These are phyloP conservation scores for Nepenthes gracilis DNA, from an alignment of 148 eudicot species.

Conservation along the genomic window DNA sequence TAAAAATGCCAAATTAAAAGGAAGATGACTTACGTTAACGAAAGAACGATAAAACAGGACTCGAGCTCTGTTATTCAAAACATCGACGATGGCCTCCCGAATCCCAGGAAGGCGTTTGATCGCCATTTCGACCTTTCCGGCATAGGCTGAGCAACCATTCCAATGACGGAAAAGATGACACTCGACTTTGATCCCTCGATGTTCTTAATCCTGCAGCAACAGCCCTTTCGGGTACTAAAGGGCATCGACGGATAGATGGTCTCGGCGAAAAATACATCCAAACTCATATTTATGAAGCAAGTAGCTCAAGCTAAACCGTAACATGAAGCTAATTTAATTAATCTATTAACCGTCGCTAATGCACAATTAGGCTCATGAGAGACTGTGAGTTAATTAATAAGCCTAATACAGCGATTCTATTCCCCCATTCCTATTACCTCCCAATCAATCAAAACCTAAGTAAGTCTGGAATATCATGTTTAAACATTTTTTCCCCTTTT, in stretches of 20 bases:
- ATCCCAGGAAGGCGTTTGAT: conserved; percentile 72
- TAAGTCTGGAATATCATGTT: too few species aligned
- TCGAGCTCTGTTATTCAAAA: conserved; percentile 53
- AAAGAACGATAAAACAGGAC: conserved; percentile 51
- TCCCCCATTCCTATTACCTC: too few species aligned
- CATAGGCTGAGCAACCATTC: conserved; percentile 88
- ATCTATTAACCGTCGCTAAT: too few species aligned
- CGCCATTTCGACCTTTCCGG: conserved; percentile 73
- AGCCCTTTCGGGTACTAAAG: conserved; percentile 58
- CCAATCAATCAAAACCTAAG: too few species aligned
- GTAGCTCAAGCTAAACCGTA: too few species aligned
- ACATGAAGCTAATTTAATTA: too few species aligned
- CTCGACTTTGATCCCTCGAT: conserved; percentile 31
- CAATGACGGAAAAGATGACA: conserved; percentile 49
- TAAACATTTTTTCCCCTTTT: too few species aligned
- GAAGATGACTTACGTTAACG: conserved; percentile 43
- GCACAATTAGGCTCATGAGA: too few species aligned
- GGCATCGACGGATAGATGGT: conserved; percentile 83
- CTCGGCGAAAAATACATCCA: conserved; percentile 23
- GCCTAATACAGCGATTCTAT: too few species aligned
- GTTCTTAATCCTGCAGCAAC: conserved; percentile 18
- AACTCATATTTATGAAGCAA: too few species aligned
- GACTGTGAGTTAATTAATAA: too few species aligned
- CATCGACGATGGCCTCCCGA: conserved; percentile 61
- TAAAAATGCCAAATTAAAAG: conserved; percentile 1